Conservation (phyloP, 1,284 basidiomycete genomes). For the Tilletia caries region DNA sequence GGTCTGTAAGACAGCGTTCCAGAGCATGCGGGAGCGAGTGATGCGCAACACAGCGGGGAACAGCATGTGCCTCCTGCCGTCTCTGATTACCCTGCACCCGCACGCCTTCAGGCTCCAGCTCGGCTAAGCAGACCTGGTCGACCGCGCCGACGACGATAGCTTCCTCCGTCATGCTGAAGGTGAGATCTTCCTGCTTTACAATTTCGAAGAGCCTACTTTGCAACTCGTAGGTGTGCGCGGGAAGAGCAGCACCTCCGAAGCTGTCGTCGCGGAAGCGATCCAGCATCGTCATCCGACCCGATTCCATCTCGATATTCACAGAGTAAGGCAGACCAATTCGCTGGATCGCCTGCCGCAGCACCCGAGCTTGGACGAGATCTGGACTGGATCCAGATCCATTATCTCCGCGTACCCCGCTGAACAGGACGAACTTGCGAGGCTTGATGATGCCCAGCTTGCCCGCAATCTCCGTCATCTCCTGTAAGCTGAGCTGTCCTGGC, state of each 20-base stretch:
- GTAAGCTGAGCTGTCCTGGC: constrained; percentile 21
- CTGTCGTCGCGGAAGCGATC: background rate
- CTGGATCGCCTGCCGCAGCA: background rate
- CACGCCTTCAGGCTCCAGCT: constrained; percentile 4
- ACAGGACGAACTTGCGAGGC: background rate
- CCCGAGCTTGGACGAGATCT: background rate
- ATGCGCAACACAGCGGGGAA: constrained; percentile 11
- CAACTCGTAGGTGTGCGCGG: background rate
- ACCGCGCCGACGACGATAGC: constrained; percentile 18
- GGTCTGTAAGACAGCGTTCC: constrained; percentile 6
- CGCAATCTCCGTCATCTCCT: constrained; percentile 15
- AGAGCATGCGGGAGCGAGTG: constrained; percentile 20
- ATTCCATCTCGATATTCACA: background rate
- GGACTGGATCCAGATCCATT: background rate
- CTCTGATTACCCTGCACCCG: background rate
- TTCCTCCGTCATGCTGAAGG: constrained; percentile 16
- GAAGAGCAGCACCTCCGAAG: background rate
- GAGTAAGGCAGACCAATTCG: constrained; percentile 9
- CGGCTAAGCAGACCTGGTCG: constrained; percentile 14
- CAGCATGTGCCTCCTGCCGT: constrained; percentile 9
- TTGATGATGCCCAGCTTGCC: constrained; percentile 11
- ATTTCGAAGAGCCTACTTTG: background rate
- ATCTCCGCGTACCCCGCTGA: background rate
- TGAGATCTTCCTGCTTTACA: constrained; percentile 2
- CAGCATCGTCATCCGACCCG: background rate